These are phyloP conservation scores for Erysimum cheiranthoides DNA, from an alignment of 345 rosid genomes.

Conservation along the genomic window DNA sequence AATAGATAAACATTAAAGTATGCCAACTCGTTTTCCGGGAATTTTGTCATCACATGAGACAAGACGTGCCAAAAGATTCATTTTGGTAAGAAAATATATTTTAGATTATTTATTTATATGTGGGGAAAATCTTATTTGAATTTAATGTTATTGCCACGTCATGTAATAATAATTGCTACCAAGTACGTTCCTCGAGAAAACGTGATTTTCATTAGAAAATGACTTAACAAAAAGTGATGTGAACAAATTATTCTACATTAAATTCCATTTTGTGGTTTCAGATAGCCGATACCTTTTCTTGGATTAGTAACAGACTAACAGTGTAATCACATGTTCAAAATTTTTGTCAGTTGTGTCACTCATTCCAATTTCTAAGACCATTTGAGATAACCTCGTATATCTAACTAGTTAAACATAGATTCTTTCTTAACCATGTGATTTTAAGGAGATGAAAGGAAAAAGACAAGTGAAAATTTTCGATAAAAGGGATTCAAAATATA, in stretches of 20 bases:
- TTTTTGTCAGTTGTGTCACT: not conserved
- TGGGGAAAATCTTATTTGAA: not conserved
- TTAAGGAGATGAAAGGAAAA: not conserved
- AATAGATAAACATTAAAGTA: not conserved
- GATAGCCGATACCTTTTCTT: not conserved
- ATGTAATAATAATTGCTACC: not conserved
- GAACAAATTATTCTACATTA: not conserved
- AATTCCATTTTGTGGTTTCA: not conserved
- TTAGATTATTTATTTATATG: not conserved
- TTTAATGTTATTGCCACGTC: not conserved
- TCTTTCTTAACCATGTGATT: not conserved
- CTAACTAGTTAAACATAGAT: not conserved
- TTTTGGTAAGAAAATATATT: not conserved
- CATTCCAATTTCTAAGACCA: not conserved
- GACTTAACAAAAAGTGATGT: not conserved
- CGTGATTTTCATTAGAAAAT: not conserved
- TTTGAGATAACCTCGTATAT: slow-evolving; percentile 18
- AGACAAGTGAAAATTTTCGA: not conserved
- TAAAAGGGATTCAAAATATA: not conserved
- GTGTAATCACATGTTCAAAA: not conserved
- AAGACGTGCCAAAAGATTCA: slow-evolving; percentile 1
- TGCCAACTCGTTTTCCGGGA: not conserved
- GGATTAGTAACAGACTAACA: slow-evolving; percentile 7
- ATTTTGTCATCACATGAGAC: not conserved
- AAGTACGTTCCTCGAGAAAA: not conserved